Evolutionary conservation across 495 filamentous ascomycete genomes (phyloP), one percentile per base, ranked within the genome.

Genomic region (Neurospora sublineolata): DNA sequence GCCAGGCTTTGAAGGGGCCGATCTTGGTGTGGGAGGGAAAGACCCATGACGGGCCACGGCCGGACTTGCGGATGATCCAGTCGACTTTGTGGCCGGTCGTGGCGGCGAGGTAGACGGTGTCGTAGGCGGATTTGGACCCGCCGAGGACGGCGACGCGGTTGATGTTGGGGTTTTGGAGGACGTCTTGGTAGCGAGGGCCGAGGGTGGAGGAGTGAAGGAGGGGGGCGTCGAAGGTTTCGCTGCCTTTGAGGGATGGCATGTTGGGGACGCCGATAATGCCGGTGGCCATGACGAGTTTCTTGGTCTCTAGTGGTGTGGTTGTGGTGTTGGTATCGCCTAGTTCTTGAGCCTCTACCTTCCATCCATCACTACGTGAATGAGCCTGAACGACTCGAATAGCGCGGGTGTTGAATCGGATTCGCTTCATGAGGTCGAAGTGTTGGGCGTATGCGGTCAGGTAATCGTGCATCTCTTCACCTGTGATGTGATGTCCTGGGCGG

Each of bases 61-160:
- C 92, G 1, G 87, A 89, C 67, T 87, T 82, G 40, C 92, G 86
- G 71, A 95, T 92, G 71, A 94, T 80, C 91, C 87, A 91, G 71
- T 89, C 86, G 12, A 94, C 89, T 40, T 85, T 76, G 72, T 89
- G 85, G 8, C 89, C 91, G 0, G 84, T 79, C 0, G 84, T 84
- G 0, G 88, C 87, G 71, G 87, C 87, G 4, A 85, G 82, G 74
- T 92, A 92, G 3, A 87, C 91, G 16, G 88, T 87, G 79, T 94
- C 92, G 83, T 87, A 92, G 4, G 88, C 90, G 12, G 90, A 92
- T 79, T 94, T 95, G 11, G 86, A 87, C 8, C 86, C 89, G 12
- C 91, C 91, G 30, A 92, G 82, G 4, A 94, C 83, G 0, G 84
- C 83, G 5, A 91, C 81, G 9, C 73, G 74, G 46, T 73, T 42